Base-by-base conservation (phyloP, 1,284 basidiomycete species). In the Exsudoporus floridanus region DNA sequence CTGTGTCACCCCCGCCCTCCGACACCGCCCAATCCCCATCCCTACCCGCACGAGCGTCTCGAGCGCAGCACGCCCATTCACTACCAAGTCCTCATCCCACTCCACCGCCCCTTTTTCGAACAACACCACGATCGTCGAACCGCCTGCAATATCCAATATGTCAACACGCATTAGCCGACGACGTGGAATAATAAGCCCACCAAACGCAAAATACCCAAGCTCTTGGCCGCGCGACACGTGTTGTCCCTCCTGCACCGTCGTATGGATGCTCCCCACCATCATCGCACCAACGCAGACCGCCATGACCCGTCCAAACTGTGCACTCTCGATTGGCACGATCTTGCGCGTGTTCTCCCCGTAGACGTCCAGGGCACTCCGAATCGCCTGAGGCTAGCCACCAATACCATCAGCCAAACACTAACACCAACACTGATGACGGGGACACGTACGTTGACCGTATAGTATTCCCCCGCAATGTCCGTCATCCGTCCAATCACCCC, bases 331-430 rank as follows among this genome's bases (percentile, higher is more conserved):
- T 0, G 90, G 89, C 1, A 95, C 88, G 42, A 97, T 85, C 76
- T 92, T 92, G 31, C 94, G 78, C 5, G 79, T 88, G 61, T 98
- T 99, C 72, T 98, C 95, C 25, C 94, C 94, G 60, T 95, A 98
- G 5, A 98, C 92, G 62, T 98, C 95, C 23, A 98, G 74, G 3
- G 85, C 78, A 1, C 87, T 88, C 2, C 89, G 79, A 55, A 92
- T 84, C 0, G 89, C 90, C 78, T 92, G 89, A 0, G 89, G 90
- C 88, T 91, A 39, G 30, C 35, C 31, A 30, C 12, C 45, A 30
- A 23, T 5, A 21, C 14, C 18, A 19, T 50, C 37, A 46, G 46
- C 37, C 47, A 45, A 23, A 27, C n/a, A 8, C 2, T 14, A 3
- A 3, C 51, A 8, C 2, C 16, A 3, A 3, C 51, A 70, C 48